phyloP scores from a whole-genome alignment of 2,329 filamentous ascomycete species.

The Botryotinia narcissicola region DNA sequence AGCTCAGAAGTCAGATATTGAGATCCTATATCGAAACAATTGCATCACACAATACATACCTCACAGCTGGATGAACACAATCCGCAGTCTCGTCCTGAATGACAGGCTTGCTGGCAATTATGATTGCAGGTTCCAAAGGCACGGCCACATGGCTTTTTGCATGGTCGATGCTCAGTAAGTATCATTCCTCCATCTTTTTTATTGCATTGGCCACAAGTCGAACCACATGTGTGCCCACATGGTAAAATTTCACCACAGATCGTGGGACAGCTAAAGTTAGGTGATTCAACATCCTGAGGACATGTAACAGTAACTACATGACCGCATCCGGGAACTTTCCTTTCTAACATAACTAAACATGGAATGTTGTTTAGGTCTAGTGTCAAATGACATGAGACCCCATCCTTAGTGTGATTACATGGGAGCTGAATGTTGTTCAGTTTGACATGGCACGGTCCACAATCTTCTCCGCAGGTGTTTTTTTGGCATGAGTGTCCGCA shows the following conservation, averaged over 20 bases:
- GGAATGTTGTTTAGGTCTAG: constrained; percentile 47
- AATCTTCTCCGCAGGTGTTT: constrained; percentile 45
- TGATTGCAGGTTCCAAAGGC: constrained; percentile 56
- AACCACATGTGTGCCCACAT: constrained; percentile 59
- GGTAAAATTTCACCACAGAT: constrained; percentile 46
- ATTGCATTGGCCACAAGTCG: constrained; percentile 51
- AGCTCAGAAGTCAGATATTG: not conserved
- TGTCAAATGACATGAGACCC: constrained; percentile 41
- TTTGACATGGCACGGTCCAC: constrained; percentile 41
- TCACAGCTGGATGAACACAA: constrained; percentile 53
- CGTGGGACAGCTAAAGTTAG: constrained; percentile 47
- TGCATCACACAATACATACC: constrained; percentile 35
- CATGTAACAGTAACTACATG: constrained; percentile 55
- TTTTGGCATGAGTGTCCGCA: constrained; percentile 48
- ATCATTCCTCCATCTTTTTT: constrained; percentile 37
- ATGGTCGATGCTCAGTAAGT: constrained; percentile 46
- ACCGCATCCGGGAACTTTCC: constrained; percentile 52
- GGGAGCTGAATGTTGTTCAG: constrained; percentile 40
- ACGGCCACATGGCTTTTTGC: constrained; percentile 50
- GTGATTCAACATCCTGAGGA: constrained; percentile 42
- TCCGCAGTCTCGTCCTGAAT: constrained; percentile 47
- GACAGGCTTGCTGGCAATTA: constrained; percentile 51
- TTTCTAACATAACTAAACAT: constrained; percentile 49
- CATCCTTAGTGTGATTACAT: constrained; percentile 42
- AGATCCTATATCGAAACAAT: not conserved